Evolutionary conservation across 169 alveolate genomes (phyloP).

Genomic region (Plasmodium reichenowi): DNA sequence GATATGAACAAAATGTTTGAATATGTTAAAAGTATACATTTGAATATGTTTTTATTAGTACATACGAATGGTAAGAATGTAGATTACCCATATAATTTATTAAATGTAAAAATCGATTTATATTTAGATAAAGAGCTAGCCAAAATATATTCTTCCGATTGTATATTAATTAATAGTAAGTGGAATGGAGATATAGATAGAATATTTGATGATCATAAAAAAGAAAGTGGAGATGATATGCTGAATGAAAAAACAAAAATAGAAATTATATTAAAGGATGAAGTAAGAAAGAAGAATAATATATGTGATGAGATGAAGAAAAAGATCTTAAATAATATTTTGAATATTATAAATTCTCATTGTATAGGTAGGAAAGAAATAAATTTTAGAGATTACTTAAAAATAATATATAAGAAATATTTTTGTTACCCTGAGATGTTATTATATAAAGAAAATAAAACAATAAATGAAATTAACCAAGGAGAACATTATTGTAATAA

Average conservation of each 20-base stretch:
- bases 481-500: neutral
- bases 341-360: neutral
- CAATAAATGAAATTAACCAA: neutral
- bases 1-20: neutral
- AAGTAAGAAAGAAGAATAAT: neutral
- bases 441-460: neutral
- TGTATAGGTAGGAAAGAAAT: neutral
- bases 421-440: neutral
- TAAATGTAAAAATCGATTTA: constrained; percentile 6
- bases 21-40: constrained; percentile 12
- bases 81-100: constrained; percentile 27
- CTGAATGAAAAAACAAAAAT: neutral
- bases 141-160: constrained; percentile 18
- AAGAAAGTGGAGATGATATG: neutral
- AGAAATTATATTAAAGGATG: neutral
- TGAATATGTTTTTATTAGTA: constrained; percentile 20
- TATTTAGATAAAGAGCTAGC: neutral
- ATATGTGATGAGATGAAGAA: neutral
- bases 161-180: constrained; percentile 20
- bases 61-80: constrained; percentile 30
- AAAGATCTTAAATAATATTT: neutral
- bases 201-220: neutral
- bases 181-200: constrained; percentile 15
- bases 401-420: neutral
- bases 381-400: neutral